Evolutionary conservation across 148 eudicot genomes (phyloP), one percentile per base, ranked within the genome.

Genomic region (Arbutus unedo): DNA sequence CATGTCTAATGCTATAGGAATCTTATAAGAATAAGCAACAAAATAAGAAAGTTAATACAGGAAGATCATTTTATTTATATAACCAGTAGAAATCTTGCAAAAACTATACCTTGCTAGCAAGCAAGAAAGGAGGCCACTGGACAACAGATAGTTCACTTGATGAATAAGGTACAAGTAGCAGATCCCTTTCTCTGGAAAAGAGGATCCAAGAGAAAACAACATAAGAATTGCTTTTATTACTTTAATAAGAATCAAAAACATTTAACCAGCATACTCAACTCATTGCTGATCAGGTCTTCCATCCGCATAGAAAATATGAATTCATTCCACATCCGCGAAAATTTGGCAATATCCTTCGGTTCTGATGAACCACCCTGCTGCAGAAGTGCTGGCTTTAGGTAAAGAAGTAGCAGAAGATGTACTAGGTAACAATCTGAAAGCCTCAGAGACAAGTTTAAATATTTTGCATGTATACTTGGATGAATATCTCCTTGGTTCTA

Each of bases 91-190:
- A 62, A 73, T 9, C 74, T 47, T 21, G 70, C 44, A 57, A 74
- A 55, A 75, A 21, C 41, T 84, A 72, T 79, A 96, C 99, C 99
- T 94, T 96, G 85, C 99, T 96, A 83, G 99, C 97, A 80, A 96
- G 95, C 88, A 96, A 92, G 86, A 96, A 96, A 85, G 99, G 99
- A 86, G 99, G 99, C 99, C 99, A 96, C 88, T 94, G 99, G 87
- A 96, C 93, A 50, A 93, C 98, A 70, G 97, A 85, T 83, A 94
- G 91, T 81, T 83, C 81, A 86, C 92, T 91, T 81, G 94, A 89
- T 74, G 98, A 85, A 89, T 94, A 93, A 14, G 99, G 99, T 83
- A 96, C 98, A 87, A 94, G 97, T 53, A 96, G 93, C 83, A 96
- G 86, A 86, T 96, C 95, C 88, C 91, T 93, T 88, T 96, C 99